Evolutionary conservation across 2,329 filamentous ascomycete genomes (phyloP).

Genomic region (Aspergillus arachidicola): DNA sequence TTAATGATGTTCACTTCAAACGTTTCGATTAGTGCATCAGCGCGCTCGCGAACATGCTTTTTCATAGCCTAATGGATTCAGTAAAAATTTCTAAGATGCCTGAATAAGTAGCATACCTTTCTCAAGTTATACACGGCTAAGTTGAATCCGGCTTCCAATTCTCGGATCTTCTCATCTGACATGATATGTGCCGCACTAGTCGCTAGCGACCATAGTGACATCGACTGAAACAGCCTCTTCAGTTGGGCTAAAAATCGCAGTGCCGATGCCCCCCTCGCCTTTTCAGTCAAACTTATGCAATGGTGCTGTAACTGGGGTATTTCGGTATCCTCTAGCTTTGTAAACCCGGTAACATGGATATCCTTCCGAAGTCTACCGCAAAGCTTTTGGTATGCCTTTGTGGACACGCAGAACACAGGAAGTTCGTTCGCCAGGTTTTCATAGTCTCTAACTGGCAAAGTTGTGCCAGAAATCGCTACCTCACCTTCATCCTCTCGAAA

Average conservation of each 20-base stretch:
- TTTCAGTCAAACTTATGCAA: slow-evolving; percentile 60
- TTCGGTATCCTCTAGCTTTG: slow-evolving; percentile 57
- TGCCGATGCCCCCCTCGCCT: slow-evolving; percentile 48
- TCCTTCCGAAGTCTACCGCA: slow-evolving; percentile 58
- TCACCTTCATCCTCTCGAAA: not conserved
- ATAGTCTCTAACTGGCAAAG: slow-evolving; percentile 53
- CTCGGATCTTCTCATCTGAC: not conserved
- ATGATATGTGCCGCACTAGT: not conserved
- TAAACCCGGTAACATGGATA: slow-evolving; percentile 55
- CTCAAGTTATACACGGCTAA: not conserved
- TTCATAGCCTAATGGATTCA: not conserved
- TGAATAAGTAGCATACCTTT: not conserved
- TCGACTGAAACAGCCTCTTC: slow-evolving; percentile 54
- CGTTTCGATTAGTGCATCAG: not conserved
- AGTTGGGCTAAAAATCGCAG: slow-evolving; percentile 56
- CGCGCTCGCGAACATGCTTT: not conserved
- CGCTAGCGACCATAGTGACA: slow-evolving; percentile 53
- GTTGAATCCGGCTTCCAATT: slow-evolving; percentile 8
- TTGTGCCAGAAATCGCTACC: slow-evolving; percentile 45
- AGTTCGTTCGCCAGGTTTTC: slow-evolving; percentile 57
- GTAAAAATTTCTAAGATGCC: not conserved
- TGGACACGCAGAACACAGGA: slow-evolving; percentile 67
- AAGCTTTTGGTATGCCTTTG: slow-evolving; percentile 65
- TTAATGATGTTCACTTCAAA: not conserved
- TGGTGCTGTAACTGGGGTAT: slow-evolving; percentile 62